Evolutionary conservation across 1,284 basidiomycete genomes (phyloP).

Genomic region (Apiotrichum akiyoshidainum): DNA sequence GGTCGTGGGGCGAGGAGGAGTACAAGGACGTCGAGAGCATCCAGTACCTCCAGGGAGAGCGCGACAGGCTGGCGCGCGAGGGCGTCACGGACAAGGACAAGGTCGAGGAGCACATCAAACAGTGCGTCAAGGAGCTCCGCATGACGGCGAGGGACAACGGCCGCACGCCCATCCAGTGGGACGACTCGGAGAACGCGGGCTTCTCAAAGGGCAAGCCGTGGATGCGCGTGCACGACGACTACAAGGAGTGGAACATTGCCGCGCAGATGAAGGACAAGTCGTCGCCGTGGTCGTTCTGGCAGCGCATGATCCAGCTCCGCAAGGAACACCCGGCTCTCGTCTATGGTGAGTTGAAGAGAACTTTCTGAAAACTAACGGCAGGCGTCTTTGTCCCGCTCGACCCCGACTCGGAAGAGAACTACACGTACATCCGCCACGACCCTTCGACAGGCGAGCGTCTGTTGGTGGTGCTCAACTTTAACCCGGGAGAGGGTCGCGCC

Average conservation of each 20-base stretch:
- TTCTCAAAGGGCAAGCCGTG: conserved; percentile 64
- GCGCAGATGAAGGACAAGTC: conserved; percentile 55
- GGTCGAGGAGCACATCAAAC: conserved; percentile 1
- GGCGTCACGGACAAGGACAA: neutral
- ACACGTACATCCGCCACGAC: conserved; percentile 45
- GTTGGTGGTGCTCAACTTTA: conserved; percentile 44
- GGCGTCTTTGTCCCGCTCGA: conserved; percentile 43
- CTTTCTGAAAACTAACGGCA: conserved; percentile 9
- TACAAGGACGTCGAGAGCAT: conserved; percentile 58
- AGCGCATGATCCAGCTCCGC: conserved; percentile 56
- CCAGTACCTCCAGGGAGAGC: conserved; percentile 9
- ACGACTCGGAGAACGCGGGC: conserved; percentile 58
- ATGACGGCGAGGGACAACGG: conserved; percentile 67
- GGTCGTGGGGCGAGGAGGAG: conserved; percentile 65
- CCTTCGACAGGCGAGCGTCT: conserved; percentile 24
- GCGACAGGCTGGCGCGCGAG: neutral
- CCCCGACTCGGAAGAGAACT: conserved; percentile 35
- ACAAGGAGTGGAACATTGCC: conserved; percentile 61
- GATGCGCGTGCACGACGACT: conserved; percentile 74
- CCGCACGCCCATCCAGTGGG: conserved; percentile 59
- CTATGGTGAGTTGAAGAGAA: conserved; percentile 42
- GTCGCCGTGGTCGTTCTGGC: conserved; percentile 63
- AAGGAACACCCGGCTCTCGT: conserved; percentile 53
- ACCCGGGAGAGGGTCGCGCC: conserved; percentile 20
- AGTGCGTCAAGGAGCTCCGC: neutral